These are phyloP conservation scores for Podila verticillata DNA, from an alignment of 192 early-diverging fungal species.

Conservation along the genomic window DNA sequence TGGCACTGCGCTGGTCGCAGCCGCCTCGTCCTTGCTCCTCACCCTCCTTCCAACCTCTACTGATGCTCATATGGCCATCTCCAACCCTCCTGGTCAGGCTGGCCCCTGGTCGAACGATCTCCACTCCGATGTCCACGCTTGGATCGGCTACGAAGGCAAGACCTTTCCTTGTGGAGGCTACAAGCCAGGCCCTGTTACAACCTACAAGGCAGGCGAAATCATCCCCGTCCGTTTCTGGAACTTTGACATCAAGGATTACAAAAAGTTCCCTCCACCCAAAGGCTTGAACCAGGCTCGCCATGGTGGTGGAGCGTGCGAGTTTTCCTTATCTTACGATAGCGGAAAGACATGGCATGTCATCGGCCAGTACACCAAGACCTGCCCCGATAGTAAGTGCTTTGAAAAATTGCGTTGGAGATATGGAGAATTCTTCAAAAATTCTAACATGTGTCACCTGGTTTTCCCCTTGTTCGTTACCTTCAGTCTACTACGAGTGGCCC, in stretches of 20 bases:
- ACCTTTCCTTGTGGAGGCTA: constrained; percentile 53
- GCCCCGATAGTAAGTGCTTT: constrained; percentile 33
- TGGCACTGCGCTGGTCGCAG: constrained; percentile 11
- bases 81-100: constrained; percentile 40
- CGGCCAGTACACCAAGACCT: constrained; percentile 51
- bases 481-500: constrained; percentile 51
- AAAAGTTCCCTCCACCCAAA: constrained; percentile 25
- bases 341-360: constrained; percentile 65
- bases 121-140: constrained; percentile 22
- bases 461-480: too few relatives aligned
- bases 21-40: constrained; percentile 20
- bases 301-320: constrained; percentile 76
- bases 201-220: constrained; percentile 57
- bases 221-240: constrained; percentile 60
- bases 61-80: constrained; percentile 47
- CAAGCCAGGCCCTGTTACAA: constrained; percentile 47
- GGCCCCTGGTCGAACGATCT: constrained; percentile 47
- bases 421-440: too few relatives aligned
- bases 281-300: constrained; percentile 58
- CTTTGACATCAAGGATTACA: constrained; percentile 25
- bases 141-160: constrained; percentile 46
- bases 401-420: too few relatives aligned
- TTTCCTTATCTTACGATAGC: constrained; percentile 70
- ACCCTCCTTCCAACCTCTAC: constrained; percentile 22
- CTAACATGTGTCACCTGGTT: too few relatives aligned